phyloP scores from a whole-genome alignment of 1,284 basidiomycete genomes.

The Coriolopsis trogii region DNA sequence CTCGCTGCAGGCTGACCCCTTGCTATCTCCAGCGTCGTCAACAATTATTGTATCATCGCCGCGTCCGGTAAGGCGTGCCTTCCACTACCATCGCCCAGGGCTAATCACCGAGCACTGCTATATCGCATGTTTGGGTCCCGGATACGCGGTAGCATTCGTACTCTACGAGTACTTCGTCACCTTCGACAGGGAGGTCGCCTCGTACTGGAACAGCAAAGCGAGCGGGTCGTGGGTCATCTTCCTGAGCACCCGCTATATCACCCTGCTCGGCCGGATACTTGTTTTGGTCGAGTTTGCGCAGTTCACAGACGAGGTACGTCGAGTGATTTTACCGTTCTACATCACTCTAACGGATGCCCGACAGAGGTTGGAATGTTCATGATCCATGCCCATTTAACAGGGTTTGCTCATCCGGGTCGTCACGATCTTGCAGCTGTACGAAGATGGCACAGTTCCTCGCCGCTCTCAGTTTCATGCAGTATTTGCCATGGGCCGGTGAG shows the following conservation, averaged over 20 bases:
- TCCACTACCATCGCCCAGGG: neutral
- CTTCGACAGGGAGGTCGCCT: neutral
- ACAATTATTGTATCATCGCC: neutral
- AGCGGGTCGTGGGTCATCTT: neutral
- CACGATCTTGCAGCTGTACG: neutral
- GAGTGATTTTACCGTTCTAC: neutral
- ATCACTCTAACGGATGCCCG: neutral
- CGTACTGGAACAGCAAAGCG: neutral
- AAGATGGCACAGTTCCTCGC: neutral
- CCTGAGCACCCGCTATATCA: neutral
- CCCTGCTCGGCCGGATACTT: neutral
- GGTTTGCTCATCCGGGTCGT: neutral
- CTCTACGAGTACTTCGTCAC: neutral
- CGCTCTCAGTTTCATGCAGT: neutral
- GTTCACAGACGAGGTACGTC: neutral
- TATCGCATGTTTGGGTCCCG: neutral
- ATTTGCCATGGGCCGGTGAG: neutral
- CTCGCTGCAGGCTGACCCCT: neutral
- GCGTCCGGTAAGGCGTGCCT: neutral
- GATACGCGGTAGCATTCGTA: neutral
- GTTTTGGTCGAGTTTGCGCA: neutral
- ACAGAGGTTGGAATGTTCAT: neutral
- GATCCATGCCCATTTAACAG: too few species aligned
- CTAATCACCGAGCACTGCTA: neutral
- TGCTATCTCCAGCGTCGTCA: neutral